These are phyloP conservation scores for Gossypium sturtianum DNA, from an alignment of 345 rosid genomes.

Conservation along the genomic window DNA sequence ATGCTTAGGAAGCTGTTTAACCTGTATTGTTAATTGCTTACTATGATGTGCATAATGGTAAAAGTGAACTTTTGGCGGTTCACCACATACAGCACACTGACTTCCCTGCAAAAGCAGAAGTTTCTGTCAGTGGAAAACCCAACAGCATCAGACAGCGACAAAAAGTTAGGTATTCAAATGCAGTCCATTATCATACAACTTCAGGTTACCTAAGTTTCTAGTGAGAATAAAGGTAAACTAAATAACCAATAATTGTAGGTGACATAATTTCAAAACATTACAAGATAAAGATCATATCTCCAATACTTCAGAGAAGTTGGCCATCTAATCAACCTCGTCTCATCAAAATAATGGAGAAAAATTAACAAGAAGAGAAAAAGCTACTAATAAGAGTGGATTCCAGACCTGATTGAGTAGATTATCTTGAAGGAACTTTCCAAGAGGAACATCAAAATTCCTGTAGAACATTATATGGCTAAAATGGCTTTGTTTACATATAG, in stretches of 20 bases:
- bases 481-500: conserved; percentile 83
- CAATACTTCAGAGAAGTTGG: background rate
- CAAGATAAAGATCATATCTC: background rate
- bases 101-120: conserved; percentile 50
- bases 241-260: background rate
- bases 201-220: background rate
- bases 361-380: background rate
- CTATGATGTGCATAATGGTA: conserved; percentile 79
- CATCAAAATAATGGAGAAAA: background rate
- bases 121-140: conserved; percentile 21
- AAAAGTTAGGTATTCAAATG: background rate
- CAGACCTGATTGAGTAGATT: conserved; percentile 79
- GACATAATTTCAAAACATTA: background rate
- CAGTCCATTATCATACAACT: background rate
- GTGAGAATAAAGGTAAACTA: background rate
- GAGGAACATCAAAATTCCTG: conserved; percentile 77
- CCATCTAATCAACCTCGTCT: background rate
- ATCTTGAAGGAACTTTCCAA: conserved; percentile 76
- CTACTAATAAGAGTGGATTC: conserved; percentile 8
- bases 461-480: conserved; percentile 92
- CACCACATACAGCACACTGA: conserved; percentile 53
- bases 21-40: conserved; percentile 73
- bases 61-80: conserved; percentile 68
- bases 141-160: conserved; percentile 5
- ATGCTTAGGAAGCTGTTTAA: conserved; percentile 41